These are phyloP conservation scores for Tuber calosporum DNA, from an alignment of 495 filamentous ascomycete species.

Conservation along the genomic window DNA sequence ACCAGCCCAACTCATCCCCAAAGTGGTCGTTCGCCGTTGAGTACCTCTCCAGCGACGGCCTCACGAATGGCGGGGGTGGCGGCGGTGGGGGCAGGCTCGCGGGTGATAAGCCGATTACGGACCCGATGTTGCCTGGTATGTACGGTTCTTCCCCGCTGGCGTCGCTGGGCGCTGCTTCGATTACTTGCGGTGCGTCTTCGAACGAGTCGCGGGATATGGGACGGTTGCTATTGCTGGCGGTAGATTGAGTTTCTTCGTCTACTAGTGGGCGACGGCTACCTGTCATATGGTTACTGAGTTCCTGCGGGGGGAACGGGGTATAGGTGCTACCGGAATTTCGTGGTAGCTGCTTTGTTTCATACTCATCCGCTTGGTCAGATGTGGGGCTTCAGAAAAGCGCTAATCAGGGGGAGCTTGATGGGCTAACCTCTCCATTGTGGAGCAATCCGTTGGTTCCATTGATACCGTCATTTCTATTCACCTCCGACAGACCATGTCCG, in stretches of 20 bases:
- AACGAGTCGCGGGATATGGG: constrained; percentile 23
- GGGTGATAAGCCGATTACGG: constrained; percentile 2
- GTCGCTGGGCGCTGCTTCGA: constrained; percentile 32
- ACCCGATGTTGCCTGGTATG: not conserved
- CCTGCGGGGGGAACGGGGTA: constrained; percentile 12
- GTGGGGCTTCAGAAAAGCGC: not conserved
- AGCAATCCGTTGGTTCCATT: constrained; percentile 18
- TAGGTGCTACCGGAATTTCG: constrained; percentile 28
- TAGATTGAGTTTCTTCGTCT: not conserved
- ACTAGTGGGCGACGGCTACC: constrained; percentile 5
- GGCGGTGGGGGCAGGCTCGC: not conserved
- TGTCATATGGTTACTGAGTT: not conserved
- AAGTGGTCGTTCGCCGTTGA: not conserved
- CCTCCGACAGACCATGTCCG: not conserved
- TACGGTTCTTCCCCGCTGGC: constrained; percentile 1
- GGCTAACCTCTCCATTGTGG: constrained; percentile 21
- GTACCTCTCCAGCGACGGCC: not conserved
- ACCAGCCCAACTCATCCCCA: not conserved
- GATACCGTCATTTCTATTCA: constrained; percentile 13
- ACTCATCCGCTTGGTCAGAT: constrained; percentile 23
- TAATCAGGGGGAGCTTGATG: not conserved
- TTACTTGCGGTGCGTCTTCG: constrained; percentile 29
- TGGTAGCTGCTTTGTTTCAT: constrained; percentile 22
- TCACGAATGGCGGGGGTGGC: not conserved
- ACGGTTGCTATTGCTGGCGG: constrained; percentile 15